Evolutionary conservation across 2,329 filamentous ascomycete species (phyloP).

Genomic region (Chalaropsis thielavioides): DNA sequence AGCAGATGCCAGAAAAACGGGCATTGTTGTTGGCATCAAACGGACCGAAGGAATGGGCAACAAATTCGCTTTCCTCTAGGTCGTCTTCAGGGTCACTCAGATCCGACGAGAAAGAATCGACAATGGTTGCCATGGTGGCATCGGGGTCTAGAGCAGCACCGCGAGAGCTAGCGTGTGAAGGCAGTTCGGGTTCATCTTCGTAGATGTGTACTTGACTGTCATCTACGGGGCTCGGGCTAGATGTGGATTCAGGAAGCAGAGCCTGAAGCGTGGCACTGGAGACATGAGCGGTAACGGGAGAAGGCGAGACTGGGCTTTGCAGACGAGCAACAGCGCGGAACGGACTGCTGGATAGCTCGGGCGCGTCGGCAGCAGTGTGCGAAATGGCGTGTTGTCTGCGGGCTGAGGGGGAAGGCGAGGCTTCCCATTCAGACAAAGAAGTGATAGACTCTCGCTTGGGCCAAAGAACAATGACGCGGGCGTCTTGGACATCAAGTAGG

Average conservation of each 20-base stretch:
- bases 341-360: slow-evolving; percentile 10
- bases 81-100: slow-evolving; percentile 39
- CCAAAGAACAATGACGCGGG: slow-evolving; percentile 81
- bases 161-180: slow-evolving; percentile 21
- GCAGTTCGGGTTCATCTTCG: slow-evolving; percentile 42
- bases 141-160: slow-evolving; percentile 21
- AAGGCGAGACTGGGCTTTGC: slow-evolving; percentile 14
- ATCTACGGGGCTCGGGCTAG: slow-evolving; percentile 17
- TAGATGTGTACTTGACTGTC: slow-evolving; percentile 49
- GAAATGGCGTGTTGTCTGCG: background rate
- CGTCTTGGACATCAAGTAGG: slow-evolving; percentile 89
- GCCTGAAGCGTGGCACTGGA: slow-evolving; percentile 34
- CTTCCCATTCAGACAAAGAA: slow-evolving; percentile 56
- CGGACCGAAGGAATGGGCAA: slow-evolving; percentile 82
- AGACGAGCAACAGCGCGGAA: slow-evolving; percentile 5
- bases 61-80: slow-evolving; percentile 71
- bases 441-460: slow-evolving; percentile 48
- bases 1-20: slow-evolving; percentile 61
- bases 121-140: slow-evolving; percentile 32
- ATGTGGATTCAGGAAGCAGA: slow-evolving; percentile 26
- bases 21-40: slow-evolving; percentile 76
- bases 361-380: background rate
- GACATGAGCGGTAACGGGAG: slow-evolving; percentile 29
- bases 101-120: slow-evolving; percentile 40
- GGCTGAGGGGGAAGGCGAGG: slow-evolving; percentile 30